Conservation (phyloP, 768 basidiomycete genomes). For the Leccinum disarticulatum region DNA sequence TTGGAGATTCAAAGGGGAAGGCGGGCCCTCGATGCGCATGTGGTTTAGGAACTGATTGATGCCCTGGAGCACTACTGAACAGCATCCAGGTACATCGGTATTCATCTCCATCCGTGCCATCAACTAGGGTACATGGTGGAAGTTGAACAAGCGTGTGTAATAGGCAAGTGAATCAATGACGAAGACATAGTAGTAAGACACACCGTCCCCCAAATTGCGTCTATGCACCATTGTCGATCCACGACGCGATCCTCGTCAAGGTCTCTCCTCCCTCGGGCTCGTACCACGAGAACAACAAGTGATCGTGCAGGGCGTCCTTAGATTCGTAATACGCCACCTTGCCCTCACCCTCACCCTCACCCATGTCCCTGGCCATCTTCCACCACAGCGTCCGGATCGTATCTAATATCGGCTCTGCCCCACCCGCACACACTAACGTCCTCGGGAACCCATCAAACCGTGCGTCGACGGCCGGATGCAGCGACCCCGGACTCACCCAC, state of each 20-base stretch:
- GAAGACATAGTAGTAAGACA: too few relatives aligned
- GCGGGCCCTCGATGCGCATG: not conserved
- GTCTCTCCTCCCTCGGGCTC: conserved; percentile 57
- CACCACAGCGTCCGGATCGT: conserved; percentile 48
- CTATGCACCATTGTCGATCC: conserved; percentile 33
- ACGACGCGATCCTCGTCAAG: conserved; percentile 47
- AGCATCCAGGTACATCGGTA: not conserved
- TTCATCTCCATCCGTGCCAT: not conserved
- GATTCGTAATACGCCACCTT: conserved; percentile 48
- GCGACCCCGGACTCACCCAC: conserved; percentile 63
- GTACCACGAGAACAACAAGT: conserved; percentile 48
- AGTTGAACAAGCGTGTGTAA: not conserved
- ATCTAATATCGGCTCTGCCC: conserved; percentile 57
- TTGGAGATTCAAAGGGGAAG: not conserved
- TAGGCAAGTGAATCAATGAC: not conserved
- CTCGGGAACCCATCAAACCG: conserved; percentile 57
- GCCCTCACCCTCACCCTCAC: conserved; percentile 40
- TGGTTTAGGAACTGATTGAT: not conserved
- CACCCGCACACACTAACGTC: conserved; percentile 60
- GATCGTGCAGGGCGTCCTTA: conserved; percentile 55
- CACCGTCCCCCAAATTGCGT: not conserved
- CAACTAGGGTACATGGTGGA: not conserved
- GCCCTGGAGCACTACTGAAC: not conserved
- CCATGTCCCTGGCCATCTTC: conserved; percentile 54
- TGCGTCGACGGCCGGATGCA: conserved; percentile 37